Conservation (phyloP, 2,329 filamentous ascomycete species). For the Botrytis medusae region DNA sequence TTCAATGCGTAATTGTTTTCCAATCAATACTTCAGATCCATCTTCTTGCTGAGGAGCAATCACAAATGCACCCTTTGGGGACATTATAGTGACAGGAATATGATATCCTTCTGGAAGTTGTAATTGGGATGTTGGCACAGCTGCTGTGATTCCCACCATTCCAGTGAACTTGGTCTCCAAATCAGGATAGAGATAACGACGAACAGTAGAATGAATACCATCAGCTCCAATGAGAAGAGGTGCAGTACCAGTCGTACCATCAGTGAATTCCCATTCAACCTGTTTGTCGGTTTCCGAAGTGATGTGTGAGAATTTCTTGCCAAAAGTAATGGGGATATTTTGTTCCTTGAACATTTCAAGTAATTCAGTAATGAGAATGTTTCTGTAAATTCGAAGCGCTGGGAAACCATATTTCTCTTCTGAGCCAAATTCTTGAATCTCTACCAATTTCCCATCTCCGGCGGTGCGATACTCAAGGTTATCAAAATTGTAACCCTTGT, state of each 20-base stretch:
- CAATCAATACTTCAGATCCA: slow-evolving; percentile 51
- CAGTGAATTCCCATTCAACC: slow-evolving; percentile 50
- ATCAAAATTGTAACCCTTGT: slow-evolving; percentile 52
- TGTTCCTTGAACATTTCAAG: slow-evolving; percentile 43
- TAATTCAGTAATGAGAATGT: slow-evolving; percentile 52
- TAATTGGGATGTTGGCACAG: slow-evolving; percentile 31
- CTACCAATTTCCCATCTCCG: slow-evolving; percentile 41
- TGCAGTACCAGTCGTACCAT: slow-evolving; percentile 45
- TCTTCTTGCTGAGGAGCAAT: slow-evolving; percentile 50
- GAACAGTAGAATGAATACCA: slow-evolving; percentile 58
- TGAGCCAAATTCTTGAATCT: slow-evolving; percentile 51
- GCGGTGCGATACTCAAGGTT: slow-evolving; percentile 45
- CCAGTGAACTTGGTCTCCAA: slow-evolving; percentile 52
- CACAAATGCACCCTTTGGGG: slow-evolving; percentile 47
- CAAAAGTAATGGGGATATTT: slow-evolving; percentile 47
- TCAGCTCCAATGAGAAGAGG: slow-evolving; percentile 56
- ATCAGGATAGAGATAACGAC: slow-evolving; percentile 51
- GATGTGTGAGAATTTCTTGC: slow-evolving; percentile 49
- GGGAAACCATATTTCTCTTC: slow-evolving; percentile 51
- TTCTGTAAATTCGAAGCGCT: slow-evolving; percentile 54
- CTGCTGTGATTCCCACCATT: slow-evolving; percentile 43
- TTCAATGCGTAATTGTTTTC: slow-evolving; percentile 45
- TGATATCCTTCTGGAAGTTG: slow-evolving; percentile 28
- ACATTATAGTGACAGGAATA: slow-evolving; percentile 29
- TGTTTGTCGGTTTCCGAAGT: slow-evolving; percentile 42